Evolutionary conservation across 805 yeast genomes (phyloP).

Genomic region (Kluyveromyces starmeri): DNA sequence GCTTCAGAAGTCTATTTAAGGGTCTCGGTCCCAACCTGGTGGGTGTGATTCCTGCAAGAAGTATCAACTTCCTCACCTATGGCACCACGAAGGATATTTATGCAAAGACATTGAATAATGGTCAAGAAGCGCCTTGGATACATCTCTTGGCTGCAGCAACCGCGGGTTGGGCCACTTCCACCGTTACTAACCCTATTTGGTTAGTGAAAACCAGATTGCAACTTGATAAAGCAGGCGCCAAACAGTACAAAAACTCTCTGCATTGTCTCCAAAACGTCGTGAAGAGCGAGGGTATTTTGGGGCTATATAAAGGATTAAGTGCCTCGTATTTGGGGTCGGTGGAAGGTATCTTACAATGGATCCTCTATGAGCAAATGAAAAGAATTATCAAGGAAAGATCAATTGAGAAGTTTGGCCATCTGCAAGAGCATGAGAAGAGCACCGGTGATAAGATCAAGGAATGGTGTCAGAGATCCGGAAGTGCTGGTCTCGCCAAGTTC

Average conservation of each 20-base stretch:
- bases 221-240: slow-evolving; percentile 62
- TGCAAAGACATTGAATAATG: slow-evolving; percentile 57
- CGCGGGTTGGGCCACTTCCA: slow-evolving; percentile 92
- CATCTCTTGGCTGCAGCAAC: slow-evolving; percentile 79
- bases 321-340: slow-evolving; percentile 92
- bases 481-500: slow-evolving; percentile 95
- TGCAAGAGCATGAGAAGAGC: slow-evolving; percentile 27
- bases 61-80: slow-evolving; percentile 92
- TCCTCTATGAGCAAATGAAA: slow-evolving; percentile 92
- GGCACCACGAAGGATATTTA: slow-evolving; percentile 83
- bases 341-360: slow-evolving; percentile 94
- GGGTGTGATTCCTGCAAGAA: slow-evolving; percentile 96
- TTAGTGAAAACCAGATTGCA: slow-evolving; percentile 89
- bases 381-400: slow-evolving; percentile 48
- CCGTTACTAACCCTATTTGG: slow-evolving; percentile 98
- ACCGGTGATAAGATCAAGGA: slow-evolving; percentile 60
- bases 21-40: slow-evolving; percentile 95
- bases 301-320: slow-evolving; percentile 83
- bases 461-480: slow-evolving; percentile 95
- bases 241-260: slow-evolving; percentile 70
- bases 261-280: slow-evolving; percentile 72
- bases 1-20: slow-evolving; percentile 77
- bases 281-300: slow-evolving; percentile 65
- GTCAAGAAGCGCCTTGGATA: slow-evolving; percentile 73
- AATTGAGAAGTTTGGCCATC: slow-evolving; percentile 31